phyloP scores from a whole-genome alignment of 306 rosid genomes.

The Begonia masoniana region DNA sequence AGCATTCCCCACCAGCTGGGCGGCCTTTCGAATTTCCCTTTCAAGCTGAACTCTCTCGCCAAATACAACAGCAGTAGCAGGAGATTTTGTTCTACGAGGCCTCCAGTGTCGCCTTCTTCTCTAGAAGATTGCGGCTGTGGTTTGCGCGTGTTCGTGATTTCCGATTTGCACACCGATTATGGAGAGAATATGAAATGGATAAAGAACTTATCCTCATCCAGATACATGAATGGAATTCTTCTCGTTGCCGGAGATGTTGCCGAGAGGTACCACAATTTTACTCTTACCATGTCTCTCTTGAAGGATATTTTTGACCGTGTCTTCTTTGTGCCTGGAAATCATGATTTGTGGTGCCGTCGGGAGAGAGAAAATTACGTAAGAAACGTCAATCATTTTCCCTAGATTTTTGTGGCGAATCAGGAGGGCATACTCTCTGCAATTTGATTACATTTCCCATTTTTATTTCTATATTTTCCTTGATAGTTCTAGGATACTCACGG shows the following conservation, averaged over 20 bases:
- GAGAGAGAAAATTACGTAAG: slow-evolving; percentile 53
- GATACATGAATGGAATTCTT: slow-evolving; percentile 47
- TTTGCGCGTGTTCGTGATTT: slow-evolving; percentile 54
- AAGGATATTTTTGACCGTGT: slow-evolving; percentile 64
- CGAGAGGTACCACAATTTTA: slow-evolving; percentile 45
- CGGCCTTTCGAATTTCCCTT: too few species aligned
- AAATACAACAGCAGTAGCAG: slow-evolving; percentile 13
- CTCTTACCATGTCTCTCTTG: slow-evolving; percentile 58
- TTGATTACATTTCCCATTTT: too few species aligned
- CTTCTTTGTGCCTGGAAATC: slow-evolving; percentile 74
- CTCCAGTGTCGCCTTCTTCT: too few species aligned
- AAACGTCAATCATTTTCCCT: neutral
- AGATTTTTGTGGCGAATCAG: too few species aligned
- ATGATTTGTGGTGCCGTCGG: slow-evolving; percentile 77
- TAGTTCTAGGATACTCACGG: too few species aligned
- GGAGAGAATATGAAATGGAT: slow-evolving; percentile 80
- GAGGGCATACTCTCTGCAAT: too few species aligned
- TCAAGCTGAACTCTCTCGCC: slow-evolving; percentile 20
- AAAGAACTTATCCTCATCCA: slow-evolving; percentile 26
- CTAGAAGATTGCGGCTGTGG: slow-evolving; percentile 22
- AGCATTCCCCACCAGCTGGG: too few species aligned
- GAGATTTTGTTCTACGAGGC: slow-evolving; percentile 32
- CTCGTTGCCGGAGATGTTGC: slow-evolving; percentile 85
- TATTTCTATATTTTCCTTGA: too few species aligned
- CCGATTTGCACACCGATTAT: slow-evolving; percentile 84